Evolutionary conservation across 164 flowering plant species (phyloP).

Genomic region (Nelumbo lutea): DNA sequence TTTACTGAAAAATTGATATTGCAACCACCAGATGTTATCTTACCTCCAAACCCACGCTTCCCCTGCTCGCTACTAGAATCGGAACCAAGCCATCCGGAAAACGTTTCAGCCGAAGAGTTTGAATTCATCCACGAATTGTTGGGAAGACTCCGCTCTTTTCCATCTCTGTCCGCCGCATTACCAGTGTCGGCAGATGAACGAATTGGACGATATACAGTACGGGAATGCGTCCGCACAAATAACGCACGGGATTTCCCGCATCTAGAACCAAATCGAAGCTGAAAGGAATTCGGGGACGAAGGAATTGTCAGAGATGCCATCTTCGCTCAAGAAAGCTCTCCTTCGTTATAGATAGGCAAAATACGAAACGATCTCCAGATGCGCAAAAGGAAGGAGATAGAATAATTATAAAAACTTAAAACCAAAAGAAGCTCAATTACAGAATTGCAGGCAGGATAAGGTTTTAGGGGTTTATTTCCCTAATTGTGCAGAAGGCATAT

Average conservation of each 20-base stretch:
- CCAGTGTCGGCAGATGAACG: slow-evolving; percentile 17
- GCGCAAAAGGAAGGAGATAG: too few species aligned
- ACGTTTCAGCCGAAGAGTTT: slow-evolving; percentile 26
- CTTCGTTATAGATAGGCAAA: too few species aligned
- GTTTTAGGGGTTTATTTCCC: too few species aligned
- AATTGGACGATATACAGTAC: slow-evolving; percentile 13
- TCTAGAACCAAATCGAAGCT: slow-evolving; percentile 51
- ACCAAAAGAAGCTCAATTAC: too few species aligned
- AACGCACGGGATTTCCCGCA: slow-evolving; percentile 21
- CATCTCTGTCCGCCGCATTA: slow-evolving; percentile 12
- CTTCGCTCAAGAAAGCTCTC: not conserved
- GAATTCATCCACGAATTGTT: slow-evolving; percentile 26
- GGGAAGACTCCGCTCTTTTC: slow-evolving; percentile 14
- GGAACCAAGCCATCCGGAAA: slow-evolving; percentile 34
- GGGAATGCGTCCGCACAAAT: slow-evolving; percentile 16
- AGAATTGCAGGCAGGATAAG: too few species aligned
- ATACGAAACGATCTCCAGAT: too few species aligned
- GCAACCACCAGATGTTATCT: not conserved
- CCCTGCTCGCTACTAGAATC: slow-evolving; percentile 20
- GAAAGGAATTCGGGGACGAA: slow-evolving; percentile 57
- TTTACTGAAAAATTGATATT: too few species aligned
- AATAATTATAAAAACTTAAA: too few species aligned
- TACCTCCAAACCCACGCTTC: slow-evolving; percentile 45
- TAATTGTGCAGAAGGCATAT: too few species aligned
- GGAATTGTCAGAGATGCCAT: slow-evolving; percentile 45